phyloP scores from a whole-genome alignment of 73 alveolate genomes.

The Effrenium voratum region DNA sequence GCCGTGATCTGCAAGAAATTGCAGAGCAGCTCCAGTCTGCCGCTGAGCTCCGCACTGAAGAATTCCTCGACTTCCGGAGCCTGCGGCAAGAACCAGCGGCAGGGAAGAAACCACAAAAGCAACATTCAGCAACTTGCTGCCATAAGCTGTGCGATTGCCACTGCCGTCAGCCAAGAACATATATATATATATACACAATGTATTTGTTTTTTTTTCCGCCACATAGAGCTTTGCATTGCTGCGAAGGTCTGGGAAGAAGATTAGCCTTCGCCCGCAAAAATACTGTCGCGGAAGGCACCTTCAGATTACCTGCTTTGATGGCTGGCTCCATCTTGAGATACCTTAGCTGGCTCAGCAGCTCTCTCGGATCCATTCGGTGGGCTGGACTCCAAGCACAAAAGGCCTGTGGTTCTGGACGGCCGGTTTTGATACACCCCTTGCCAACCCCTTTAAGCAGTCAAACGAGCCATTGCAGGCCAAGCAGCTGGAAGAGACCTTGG shows the following conservation, averaged over 20 bases:
- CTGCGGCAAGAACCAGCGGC: neutral
- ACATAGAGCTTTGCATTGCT: too few relatives aligned
- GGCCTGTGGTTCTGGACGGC: neutral
- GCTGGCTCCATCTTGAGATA: conserved; percentile 75
- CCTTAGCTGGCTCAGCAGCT: too few relatives aligned
- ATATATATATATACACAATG: too few relatives aligned
- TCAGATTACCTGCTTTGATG: conserved; percentile 81
- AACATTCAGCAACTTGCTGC: neutral
- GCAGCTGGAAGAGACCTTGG: conserved; percentile 63
- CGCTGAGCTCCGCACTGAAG: conserved; percentile 11
- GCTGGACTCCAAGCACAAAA: neutral
- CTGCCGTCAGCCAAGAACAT: neutral
- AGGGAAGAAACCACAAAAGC: neutral
- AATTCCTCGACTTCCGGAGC: conserved; percentile 52
- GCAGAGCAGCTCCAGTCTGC: neutral
- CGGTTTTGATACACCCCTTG: neutral
- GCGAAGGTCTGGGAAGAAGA: too few relatives aligned
- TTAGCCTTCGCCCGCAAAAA: too few relatives aligned
- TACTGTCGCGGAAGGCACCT: too few relatives aligned
- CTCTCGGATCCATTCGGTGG: too few relatives aligned
- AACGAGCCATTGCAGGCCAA: neutral
- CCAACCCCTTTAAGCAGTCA: neutral
- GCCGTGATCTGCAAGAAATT: neutral
- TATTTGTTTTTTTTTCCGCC: too few relatives aligned
- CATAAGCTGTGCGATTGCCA: neutral